Percentiles rank a stretch among this genome's conserved stretches.
These are phyloP conservation scores for Sphagnum magellanicum DNA, from an alignment of 228 moss, liverwort and hornwort genomes.

Conservation along the genomic window DNA sequence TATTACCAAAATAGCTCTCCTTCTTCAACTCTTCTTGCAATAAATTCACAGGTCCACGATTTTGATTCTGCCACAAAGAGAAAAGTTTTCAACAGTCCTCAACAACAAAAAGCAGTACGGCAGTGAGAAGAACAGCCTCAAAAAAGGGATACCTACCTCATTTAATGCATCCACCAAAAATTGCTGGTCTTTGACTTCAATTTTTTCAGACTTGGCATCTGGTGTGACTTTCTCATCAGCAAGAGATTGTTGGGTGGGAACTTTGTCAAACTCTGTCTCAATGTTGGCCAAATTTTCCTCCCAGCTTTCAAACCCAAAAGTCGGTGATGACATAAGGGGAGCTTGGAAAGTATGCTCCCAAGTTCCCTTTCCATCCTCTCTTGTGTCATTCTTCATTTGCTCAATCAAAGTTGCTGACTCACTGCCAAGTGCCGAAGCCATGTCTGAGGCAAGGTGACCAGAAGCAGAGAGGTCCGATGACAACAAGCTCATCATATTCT, in stretches of 20 bases:
- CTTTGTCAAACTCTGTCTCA: constrained; percentile 25
- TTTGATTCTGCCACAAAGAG: constrained; percentile 22
- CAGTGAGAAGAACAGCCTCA: no score
- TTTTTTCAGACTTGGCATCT: no score
- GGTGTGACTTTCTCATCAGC: constrained; percentile 12
- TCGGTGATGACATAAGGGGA: constrained; percentile 43
- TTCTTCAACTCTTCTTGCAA: constrained; percentile 22
- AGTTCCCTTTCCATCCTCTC: constrained; percentile 22
- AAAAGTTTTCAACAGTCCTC: no score
- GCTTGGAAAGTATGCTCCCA: constrained; percentile 26
- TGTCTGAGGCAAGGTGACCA: constrained; percentile 63
- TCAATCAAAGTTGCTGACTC: constrained; percentile 7
- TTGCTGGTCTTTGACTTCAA: no score
- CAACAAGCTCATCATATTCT: constrained; percentile 8
- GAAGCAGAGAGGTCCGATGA: constrained; percentile 48
- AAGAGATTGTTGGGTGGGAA: constrained; percentile 6
- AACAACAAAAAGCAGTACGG: no score
- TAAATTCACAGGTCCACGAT: constrained; percentile 16
- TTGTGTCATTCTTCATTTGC: constrained; percentile 9
- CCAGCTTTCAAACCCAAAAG: constrained; percentile 56
- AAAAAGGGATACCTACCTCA: no score
- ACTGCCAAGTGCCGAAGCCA: constrained; percentile 39
- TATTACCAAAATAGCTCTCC: constrained; percentile 31
- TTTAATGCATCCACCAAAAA: no score
- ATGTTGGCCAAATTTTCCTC: constrained; percentile 39